Percentiles rank a stretch among this genome's conserved stretches.
These are phyloP conservation scores for Pachysandra terminalis DNA, from an alignment of 164 flowering plant genomes.

Conservation along the genomic window DNA sequence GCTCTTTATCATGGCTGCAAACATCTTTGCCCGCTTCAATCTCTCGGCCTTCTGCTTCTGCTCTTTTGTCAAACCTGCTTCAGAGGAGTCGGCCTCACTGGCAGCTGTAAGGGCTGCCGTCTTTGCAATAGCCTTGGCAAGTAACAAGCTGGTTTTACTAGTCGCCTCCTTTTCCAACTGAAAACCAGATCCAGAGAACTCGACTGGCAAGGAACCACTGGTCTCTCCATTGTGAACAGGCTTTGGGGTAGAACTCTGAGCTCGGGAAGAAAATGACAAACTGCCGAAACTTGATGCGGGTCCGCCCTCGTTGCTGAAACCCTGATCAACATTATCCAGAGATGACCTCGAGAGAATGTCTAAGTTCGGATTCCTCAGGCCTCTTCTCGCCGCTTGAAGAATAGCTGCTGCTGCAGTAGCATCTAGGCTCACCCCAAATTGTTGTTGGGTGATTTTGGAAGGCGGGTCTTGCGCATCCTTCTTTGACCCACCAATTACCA, in stretches of 20 bases:
- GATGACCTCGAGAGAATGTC: constrained; percentile 37
- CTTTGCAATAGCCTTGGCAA: constrained; percentile 52
- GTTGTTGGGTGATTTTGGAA: constrained; percentile 37
- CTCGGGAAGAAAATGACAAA: constrained; percentile 23
- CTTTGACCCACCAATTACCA: constrained; percentile 76
- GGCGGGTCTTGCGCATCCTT: constrained; percentile 59
- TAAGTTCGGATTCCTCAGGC: constrained; percentile 51
- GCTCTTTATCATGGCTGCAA: constrained; percentile 70
- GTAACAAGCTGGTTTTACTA: constrained; percentile 12
- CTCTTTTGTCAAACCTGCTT: constrained; percentile 63
- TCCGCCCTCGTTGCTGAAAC: constrained; percentile 30
- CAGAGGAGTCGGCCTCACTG: constrained; percentile 68
- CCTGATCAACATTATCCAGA: constrained; percentile 25
- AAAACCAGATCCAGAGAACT: background rate
- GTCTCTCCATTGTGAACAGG: constrained; percentile 24
- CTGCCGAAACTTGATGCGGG: constrained; percentile 27
- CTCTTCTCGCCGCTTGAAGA: constrained; percentile 88
- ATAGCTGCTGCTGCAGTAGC: constrained; percentile 77
- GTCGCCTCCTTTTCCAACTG: constrained; percentile 7
- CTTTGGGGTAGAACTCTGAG: constrained; percentile 22
- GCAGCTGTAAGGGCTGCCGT: constrained; percentile 59
- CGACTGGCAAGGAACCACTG: constrained; percentile 29
- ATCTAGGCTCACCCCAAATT: constrained; percentile 49
- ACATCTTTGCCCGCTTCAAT: constrained; percentile 90
- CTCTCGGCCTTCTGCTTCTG: constrained; percentile 89